phyloP scores from a whole-genome alignment of 1,284 basidiomycete species.

The Limonomyces culmigenus region DNA sequence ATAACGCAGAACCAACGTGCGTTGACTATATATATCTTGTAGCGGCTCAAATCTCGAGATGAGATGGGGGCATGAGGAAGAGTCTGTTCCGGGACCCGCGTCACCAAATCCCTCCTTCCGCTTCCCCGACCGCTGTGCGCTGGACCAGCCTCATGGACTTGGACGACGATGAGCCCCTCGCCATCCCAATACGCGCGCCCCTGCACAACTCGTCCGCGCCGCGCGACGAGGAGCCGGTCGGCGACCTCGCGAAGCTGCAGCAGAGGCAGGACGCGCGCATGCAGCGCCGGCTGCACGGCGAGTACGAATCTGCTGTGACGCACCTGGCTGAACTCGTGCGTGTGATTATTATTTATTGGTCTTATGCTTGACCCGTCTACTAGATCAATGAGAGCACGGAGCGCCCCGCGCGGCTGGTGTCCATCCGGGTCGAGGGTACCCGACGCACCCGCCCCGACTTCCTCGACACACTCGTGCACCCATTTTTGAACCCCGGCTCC shows the following conservation, averaged over 20 bases:
- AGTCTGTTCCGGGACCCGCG: too few relatives aligned
- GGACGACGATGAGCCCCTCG: slow-evolving; percentile 1
- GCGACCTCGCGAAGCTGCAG: slow-evolving; percentile 29
- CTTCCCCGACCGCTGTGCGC: too few relatives aligned
- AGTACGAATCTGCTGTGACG: slow-evolving; percentile 59
- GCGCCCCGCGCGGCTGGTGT: slow-evolving; percentile 43
- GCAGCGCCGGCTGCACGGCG: slow-evolving; percentile 47
- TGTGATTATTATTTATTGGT: slow-evolving; percentile 6
- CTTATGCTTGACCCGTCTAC: slow-evolving; percentile 1
- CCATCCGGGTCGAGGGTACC: slow-evolving; percentile 72
- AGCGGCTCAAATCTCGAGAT: too few relatives aligned
- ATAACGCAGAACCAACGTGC: too few relatives aligned
- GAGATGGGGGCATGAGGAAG: too few relatives aligned
- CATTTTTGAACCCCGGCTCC: slow-evolving; percentile 25
- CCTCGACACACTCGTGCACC: slow-evolving; percentile 61
- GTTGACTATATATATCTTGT: too few relatives aligned
- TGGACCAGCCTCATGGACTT: too few relatives aligned
- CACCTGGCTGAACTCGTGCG: slow-evolving; percentile 58
- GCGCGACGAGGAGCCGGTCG: slow-evolving; percentile 33
- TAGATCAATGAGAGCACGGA: slow-evolving; percentile 54
- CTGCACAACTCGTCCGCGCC: slow-evolving; percentile 15
- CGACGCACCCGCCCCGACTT: slow-evolving; percentile 63
- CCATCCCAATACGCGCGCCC: neutral
- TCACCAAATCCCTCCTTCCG: too few relatives aligned
- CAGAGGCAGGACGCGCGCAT: slow-evolving; percentile 59